A percentile compares a stretch with the other conserved stretches of the same genome.
These are phyloP conservation scores for Escovopsis weberi DNA, from an alignment of 2,329 filamentous ascomycete genomes.

Conservation along the genomic window DNA sequence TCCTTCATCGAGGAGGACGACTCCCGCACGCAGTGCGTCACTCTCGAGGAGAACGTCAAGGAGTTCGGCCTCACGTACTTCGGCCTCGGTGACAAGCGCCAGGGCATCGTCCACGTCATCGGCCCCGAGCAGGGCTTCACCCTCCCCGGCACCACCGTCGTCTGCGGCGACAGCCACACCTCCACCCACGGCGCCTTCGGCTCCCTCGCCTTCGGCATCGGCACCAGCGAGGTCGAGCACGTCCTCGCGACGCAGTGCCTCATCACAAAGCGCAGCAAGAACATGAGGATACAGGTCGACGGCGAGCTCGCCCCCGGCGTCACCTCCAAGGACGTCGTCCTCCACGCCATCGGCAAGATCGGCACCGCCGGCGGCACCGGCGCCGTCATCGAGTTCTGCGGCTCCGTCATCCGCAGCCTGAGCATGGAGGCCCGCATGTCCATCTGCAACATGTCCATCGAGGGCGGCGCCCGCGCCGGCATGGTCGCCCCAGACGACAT, in stretches of 20 bases:
- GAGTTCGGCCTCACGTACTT: constrained; percentile 96
- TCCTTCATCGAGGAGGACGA: constrained; percentile 93
- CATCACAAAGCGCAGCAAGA: constrained; percentile 90
- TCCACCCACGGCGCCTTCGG: constrained; percentile 97
- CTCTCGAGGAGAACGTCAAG: constrained; percentile 93
- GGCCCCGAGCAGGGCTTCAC: constrained; percentile 98
- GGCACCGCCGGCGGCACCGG: constrained; percentile 92
- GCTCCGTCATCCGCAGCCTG: constrained; percentile 74
- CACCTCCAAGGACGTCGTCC: constrained; percentile 88
- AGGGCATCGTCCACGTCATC: constrained; percentile 97
- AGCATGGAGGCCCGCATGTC: constrained; percentile 99
- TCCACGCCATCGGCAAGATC: constrained; percentile 84
- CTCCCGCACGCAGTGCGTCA: constrained; percentile 84
- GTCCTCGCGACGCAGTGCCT: constrained; percentile 93
- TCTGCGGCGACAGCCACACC: constrained; percentile 96
- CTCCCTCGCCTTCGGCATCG: constrained; percentile 88
- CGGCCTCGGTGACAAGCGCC: constrained; percentile 86
- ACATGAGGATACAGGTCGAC: constrained; percentile 95
- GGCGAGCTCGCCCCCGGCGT: constrained; percentile 82
- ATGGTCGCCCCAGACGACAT: constrained; percentile 93
- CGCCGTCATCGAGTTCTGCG: constrained; percentile 93
- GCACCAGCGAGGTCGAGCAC: constrained; percentile 96
- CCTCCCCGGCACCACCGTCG: constrained; percentile 87
- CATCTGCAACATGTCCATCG: constrained; percentile 99
- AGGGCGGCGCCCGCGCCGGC: constrained; percentile 85